phyloP scores from a whole-genome alignment of 768 basidiomycete genomes.

The Podaxis pistillaris region DNA sequence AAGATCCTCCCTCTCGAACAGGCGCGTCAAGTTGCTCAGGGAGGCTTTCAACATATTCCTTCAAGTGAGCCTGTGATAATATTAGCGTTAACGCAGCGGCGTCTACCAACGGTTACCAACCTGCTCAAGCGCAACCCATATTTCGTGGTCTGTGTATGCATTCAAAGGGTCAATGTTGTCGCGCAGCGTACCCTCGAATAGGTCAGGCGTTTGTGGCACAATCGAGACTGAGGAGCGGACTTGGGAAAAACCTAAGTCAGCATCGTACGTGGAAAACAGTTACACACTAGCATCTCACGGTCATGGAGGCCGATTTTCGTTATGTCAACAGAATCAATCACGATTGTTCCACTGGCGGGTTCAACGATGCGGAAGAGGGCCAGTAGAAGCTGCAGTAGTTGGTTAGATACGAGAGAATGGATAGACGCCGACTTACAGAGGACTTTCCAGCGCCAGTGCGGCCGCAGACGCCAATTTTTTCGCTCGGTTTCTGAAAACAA shows the following conservation, averaged over 20 bases:
- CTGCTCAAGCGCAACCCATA: conserved; percentile 86
- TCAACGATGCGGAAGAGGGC: conserved; percentile 80
- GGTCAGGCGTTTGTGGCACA: conserved; percentile 76
- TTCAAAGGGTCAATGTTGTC: conserved; percentile 91
- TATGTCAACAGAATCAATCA: conserved; percentile 76
- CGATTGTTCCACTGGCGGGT: conserved; percentile 61
- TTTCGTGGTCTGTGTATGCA: conserved; percentile 68
- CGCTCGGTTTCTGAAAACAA: conserved; percentile 55
- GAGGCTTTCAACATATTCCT: conserved; percentile 63
- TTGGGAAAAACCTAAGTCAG: conserved; percentile 21
- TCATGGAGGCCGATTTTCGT: conserved; percentile 74
- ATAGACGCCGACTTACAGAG: conserved; percentile 42
- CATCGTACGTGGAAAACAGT: neutral
- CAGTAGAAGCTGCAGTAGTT: conserved; percentile 47
- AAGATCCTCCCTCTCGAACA: conserved; percentile 77
- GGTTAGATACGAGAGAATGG: neutral
- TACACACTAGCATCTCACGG: conserved; percentile 35
- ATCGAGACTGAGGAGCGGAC: conserved; percentile 82
- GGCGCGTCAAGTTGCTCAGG: conserved; percentile 69
- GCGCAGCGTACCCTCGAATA: conserved; percentile 72
- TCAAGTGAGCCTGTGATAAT: conserved; percentile 54
- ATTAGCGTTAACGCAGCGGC: neutral
- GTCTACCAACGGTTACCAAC: conserved; percentile 21
- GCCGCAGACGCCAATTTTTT: conserved; percentile 90
- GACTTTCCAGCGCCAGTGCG: conserved; percentile 83